Conservation (phyloP, 495 filamentous ascomycete species). For the Xylaria acuta region DNA sequence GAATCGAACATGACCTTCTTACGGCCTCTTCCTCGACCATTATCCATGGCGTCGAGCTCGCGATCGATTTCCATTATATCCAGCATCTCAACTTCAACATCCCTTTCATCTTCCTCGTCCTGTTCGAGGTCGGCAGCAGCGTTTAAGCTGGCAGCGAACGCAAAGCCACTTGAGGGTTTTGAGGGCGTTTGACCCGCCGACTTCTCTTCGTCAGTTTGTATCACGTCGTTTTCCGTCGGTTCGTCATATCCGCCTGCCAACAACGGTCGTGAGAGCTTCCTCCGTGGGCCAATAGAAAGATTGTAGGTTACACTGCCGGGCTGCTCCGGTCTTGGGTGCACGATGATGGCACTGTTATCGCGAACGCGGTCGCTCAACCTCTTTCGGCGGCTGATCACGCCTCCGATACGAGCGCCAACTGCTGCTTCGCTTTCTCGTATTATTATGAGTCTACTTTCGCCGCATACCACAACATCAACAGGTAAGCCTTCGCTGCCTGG, state of each 20-base stretch:
- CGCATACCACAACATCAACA: conserved; percentile 65
- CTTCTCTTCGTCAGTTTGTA: conserved; percentile 23
- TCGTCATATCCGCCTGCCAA: conserved; percentile 34
- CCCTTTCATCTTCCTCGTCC: conserved; percentile 50
- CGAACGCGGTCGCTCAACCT: conserved; percentile 31
- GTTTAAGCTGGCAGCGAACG: conserved; percentile 51
- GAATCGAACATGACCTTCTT: conserved; percentile 58
- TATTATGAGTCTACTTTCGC: conserved; percentile 68
- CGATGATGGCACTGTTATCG: conserved; percentile 50
- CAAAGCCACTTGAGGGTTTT: conserved; percentile 40
- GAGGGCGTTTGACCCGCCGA: conserved; percentile 26
- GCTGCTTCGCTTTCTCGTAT: conserved; percentile 55
- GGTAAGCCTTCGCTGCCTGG: conserved; percentile 52
- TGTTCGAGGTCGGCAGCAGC: conserved; percentile 53
- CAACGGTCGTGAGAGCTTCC: conserved; percentile 27
- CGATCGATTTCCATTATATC: conserved; percentile 64
- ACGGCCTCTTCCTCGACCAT: conserved; percentile 47
- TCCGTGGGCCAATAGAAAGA: conserved; percentile 45
- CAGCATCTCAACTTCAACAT: conserved; percentile 60
- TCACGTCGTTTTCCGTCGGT: conserved; percentile 28
- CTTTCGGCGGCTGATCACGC: conserved; percentile 44
- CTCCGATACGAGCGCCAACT: conserved; percentile 42
- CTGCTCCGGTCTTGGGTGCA: conserved; percentile 49
- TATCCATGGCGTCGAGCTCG: conserved; percentile 56
- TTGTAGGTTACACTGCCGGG: conserved; percentile 53